Conservation (phyloP, 352 stramenopile genomes). For the Globisporangium alternatum region DNA sequence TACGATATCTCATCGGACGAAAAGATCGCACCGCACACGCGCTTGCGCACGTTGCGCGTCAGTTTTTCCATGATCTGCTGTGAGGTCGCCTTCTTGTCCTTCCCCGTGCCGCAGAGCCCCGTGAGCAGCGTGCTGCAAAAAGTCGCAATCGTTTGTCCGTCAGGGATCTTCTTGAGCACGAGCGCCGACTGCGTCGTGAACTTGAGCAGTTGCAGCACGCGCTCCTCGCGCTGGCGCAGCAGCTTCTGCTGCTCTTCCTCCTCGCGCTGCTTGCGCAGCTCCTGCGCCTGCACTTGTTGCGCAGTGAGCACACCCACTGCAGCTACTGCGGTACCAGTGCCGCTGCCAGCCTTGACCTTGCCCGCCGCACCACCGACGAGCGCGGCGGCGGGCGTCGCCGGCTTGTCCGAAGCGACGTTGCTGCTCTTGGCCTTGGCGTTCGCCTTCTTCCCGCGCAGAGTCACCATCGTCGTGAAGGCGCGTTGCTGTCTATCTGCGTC, state of each 20-base stretch:
- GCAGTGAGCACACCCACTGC: not conserved
- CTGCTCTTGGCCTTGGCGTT: conserved; percentile 63
- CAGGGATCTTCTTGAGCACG: conserved; percentile 18
- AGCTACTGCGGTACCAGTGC: conserved; percentile 1
- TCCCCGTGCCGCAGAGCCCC: conserved; percentile 40
- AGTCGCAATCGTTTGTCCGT: conserved; percentile 16
- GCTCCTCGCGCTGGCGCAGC: conserved; percentile 38
- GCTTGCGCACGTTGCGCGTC: conserved; percentile 55
- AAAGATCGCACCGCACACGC: conserved; percentile 84
- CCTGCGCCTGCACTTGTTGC: conserved; percentile 22
- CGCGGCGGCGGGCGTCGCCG: conserved; percentile 24
- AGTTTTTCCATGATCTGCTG: conserved; percentile 66
- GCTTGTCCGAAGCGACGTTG: conserved; percentile 29
- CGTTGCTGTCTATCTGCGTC: not conserved
- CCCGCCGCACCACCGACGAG: not conserved
- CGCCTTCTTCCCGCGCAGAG: conserved; percentile 69
- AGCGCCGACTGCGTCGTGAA: conserved; percentile 50
- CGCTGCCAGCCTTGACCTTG: conserved; percentile 23
- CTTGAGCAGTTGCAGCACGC: conserved; percentile 40
- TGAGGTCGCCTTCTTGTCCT: conserved; percentile 44
- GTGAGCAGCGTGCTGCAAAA: conserved; percentile 57
- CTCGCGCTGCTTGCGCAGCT: conserved; percentile 24
- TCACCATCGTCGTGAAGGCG: conserved; percentile 41
- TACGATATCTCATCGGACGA: conserved; percentile 85
- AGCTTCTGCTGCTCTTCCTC: conserved; percentile 27